phyloP scores from a whole-genome alignment of 177 flowering plant genomes.

The Vitis hybrid region DNA sequence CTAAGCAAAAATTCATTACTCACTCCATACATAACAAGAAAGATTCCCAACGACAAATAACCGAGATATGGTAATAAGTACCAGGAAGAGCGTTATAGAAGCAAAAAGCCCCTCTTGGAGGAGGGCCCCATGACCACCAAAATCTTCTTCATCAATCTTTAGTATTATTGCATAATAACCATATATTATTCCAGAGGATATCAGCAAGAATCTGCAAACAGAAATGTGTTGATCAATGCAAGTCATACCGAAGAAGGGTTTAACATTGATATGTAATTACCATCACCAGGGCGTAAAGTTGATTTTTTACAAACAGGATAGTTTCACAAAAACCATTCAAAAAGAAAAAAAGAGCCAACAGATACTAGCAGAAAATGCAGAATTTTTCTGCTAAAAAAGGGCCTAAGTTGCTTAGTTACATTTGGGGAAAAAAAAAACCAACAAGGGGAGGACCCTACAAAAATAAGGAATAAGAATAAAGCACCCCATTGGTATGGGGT shows the following conservation, averaged over 20 bases:
- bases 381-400: neutral
- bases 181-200: conserved; percentile 77
- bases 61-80: conserved; percentile 19
- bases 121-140: conserved; percentile 94
- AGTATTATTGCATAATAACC: conserved; percentile 77
- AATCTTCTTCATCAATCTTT: conserved; percentile 94
- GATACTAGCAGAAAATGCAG: too few species aligned
- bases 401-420: neutral
- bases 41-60: too few species aligned
- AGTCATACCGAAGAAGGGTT: neutral
- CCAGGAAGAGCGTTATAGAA: conserved; percentile 90
- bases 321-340: neutral
- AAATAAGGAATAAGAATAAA: too few species aligned
- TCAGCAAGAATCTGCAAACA: conserved; percentile 62
- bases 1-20: too few species aligned
- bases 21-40: too few species aligned
- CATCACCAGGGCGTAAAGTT: neutral
- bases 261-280: neutral
- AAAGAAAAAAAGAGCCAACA: neutral
- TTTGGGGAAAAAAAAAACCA: too few species aligned
- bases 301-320: neutral
- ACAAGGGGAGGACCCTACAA: too few species aligned
- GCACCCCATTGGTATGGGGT: too few species aligned
- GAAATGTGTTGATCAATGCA: neutral
- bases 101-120: conserved; percentile 98